Base-by-base conservation (phyloP, 306 rosid genomes). In the Hippophae tibetana region DNA sequence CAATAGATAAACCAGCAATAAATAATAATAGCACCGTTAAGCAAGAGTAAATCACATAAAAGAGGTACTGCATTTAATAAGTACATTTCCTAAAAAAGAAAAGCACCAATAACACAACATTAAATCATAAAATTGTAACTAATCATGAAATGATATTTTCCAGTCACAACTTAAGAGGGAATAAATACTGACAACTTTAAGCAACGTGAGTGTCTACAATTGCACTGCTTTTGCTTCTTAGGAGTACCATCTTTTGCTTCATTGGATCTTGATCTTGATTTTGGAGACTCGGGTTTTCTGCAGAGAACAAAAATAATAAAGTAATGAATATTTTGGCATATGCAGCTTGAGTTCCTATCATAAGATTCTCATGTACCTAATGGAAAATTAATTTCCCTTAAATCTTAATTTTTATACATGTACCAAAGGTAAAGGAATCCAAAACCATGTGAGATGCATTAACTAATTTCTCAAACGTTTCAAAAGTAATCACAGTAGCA, bases 211-310 rank as follows among this genome's bases (percentile, higher is more conserved):
- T 92, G 92, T 80, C 86, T 92, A 69, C 96, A 88, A 68, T 88
- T 92, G 74, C 99, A 92, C 84, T 92, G 99, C 61, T 88, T 88
- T 72, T 88, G 95, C 82, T 86, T 92, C 86, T 86, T 92, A 43
- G 96, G 99, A 65, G 99, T 92, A 54, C 77, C 73, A 14, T 85
- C 96, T 68, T 92, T 88, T 52, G 71, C 72, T 27, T 88, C 96
- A 74, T 76, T 81, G 43, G 85, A 72, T 70, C 84, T 83, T 65
- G 96, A 71, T 76, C 81, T 81, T 61, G 98, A 76, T 75, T 81
- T 83, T 23, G 96, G 96, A 67, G 96, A 92, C 46, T 88, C 99
- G 47, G 89, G 90, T 78, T 85, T 92, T 82, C 99, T 92, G 86
- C 40, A 73, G 31, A 73, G 73, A 64, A 60, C 57, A 70, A 63